Evolutionary conservation across 352 stramenopile species (phyloP).

Genomic region (Pythium volutum): DNA sequence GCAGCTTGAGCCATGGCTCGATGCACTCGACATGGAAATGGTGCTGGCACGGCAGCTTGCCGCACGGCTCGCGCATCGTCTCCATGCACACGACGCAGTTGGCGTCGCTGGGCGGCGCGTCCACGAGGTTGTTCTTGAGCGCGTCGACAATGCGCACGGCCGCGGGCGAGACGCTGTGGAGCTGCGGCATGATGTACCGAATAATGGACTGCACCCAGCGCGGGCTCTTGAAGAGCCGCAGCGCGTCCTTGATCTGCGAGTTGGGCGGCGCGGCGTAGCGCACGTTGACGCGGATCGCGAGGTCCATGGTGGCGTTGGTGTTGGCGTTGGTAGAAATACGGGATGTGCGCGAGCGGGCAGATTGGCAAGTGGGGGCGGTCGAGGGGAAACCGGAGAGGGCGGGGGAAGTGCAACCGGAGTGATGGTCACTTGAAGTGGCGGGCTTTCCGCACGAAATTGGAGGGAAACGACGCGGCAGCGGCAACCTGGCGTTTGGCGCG

Average conservation of each 20-base stretch:
- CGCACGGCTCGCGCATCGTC: slow-evolving; percentile 43
- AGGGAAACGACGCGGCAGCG: no score
- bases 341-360: not conserved
- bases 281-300: slow-evolving; percentile 87
- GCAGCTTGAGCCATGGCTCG: slow-evolving; percentile 84
- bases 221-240: slow-evolving; percentile 85
- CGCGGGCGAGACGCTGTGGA: slow-evolving; percentile 78
- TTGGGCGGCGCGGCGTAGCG: slow-evolving; percentile 80
- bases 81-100: slow-evolving; percentile 88
- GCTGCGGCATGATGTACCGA: slow-evolving; percentile 87
- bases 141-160: slow-evolving; percentile 55
- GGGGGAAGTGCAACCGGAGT: slow-evolving; percentile 12
- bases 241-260: slow-evolving; percentile 86
- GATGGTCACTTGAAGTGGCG: slow-evolving; percentile 29
- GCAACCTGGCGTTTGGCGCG: not conserved
- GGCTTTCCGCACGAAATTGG: slow-evolving; percentile 2
- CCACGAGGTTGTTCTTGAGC: slow-evolving; percentile 45
- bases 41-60: slow-evolving; percentile 71
- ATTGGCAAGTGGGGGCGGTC: not conserved
- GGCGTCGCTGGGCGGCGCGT: slow-evolving; percentile 11
- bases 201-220: slow-evolving; percentile 90
- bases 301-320: slow-evolving; percentile 47
- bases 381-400: slow-evolving; percentile 12
- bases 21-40: slow-evolving; percentile 81
- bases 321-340: not conserved